Conservation (phyloP, 495 filamentous ascomycete genomes). For the Filosporella fistucella region DNA sequence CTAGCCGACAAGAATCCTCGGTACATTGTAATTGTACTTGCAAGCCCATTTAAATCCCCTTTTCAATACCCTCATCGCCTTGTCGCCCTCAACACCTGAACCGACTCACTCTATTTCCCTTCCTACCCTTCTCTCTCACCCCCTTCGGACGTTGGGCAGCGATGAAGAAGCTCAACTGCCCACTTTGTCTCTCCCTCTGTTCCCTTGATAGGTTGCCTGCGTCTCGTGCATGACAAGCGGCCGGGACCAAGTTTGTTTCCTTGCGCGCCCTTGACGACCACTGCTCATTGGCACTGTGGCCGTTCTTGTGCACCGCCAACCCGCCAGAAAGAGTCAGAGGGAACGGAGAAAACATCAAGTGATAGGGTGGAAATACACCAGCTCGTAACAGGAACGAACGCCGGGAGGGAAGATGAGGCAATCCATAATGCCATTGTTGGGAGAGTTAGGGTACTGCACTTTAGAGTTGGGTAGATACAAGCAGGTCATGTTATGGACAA, state of each 20-base stretch:
- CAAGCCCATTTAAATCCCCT: too few relatives aligned
- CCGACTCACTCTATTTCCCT: too few relatives aligned
- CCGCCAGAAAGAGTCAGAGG: slow-evolving; percentile 17
- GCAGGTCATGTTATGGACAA: too few relatives aligned
- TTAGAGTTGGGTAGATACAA: too few relatives aligned
- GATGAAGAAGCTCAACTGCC: slow-evolving; percentile 4
- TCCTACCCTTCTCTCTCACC: too few relatives aligned
- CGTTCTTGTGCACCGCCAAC: background rate
- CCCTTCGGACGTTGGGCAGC: slow-evolving; percentile 28
- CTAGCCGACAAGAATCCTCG: too few relatives aligned
- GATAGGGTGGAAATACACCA: slow-evolving; percentile 12
- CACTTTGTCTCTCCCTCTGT: background rate
- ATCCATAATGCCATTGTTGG: too few relatives aligned
- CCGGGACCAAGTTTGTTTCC: slow-evolving; percentile 21
- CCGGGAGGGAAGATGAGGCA: slow-evolving; percentile 23
- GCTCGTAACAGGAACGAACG: slow-evolving; percentile 15
- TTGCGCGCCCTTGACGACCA: background rate
- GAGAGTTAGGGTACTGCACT: too few relatives aligned
- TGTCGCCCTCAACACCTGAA: too few relatives aligned
- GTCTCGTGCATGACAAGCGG: slow-evolving; percentile 17
- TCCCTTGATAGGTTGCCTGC: background rate
- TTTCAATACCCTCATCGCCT: too few relatives aligned
- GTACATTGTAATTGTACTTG: too few relatives aligned
- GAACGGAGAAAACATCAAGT: background rate
- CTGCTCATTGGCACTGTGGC: slow-evolving; percentile 15